phyloP scores from a whole-genome alignment of 768 basidiomycete genomes.

The Tricholomella constricta region DNA sequence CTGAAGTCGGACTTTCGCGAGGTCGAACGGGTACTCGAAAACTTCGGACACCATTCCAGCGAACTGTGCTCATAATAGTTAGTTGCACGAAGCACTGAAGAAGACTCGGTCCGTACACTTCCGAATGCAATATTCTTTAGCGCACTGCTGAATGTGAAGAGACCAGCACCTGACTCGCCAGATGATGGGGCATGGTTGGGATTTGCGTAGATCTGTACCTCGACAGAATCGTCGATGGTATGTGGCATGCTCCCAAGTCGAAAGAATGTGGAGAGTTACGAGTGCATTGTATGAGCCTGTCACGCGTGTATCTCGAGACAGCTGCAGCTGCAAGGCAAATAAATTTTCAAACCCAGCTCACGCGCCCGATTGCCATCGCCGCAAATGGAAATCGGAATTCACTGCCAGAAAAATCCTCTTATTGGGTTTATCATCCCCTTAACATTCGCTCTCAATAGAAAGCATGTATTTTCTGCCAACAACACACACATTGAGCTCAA shows the following conservation, averaged over 20 bases:
- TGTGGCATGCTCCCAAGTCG: slow-evolving; percentile 8
- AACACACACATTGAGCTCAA: too few relatives aligned
- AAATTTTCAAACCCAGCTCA: slow-evolving; percentile 6
- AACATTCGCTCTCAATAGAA: too few relatives aligned
- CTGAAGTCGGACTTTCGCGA: slow-evolving; percentile 90
- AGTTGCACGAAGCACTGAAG: too few relatives aligned
- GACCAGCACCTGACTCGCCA: slow-evolving; percentile 6
- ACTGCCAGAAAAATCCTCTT: too few relatives aligned
- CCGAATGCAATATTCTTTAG: slow-evolving; percentile 51
- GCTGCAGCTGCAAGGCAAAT: neutral
- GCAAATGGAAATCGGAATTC: too few relatives aligned
- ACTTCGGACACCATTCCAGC: slow-evolving; percentile 87
- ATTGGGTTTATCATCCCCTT: too few relatives aligned
- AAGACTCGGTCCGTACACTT: slow-evolving; percentile 35
- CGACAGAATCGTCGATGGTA: slow-evolving; percentile 16
- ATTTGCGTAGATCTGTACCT: neutral
- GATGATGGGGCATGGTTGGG: neutral
- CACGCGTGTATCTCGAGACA: too few relatives aligned
- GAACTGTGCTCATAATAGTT: slow-evolving; percentile 38
- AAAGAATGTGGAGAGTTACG: neutral
- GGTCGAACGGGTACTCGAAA: slow-evolving; percentile 91
- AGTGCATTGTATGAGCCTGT: slow-evolving; percentile 1
- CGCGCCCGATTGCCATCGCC: too few relatives aligned
- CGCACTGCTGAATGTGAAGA: slow-evolving; percentile 26
- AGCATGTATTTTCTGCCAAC: too few relatives aligned